Base-by-base conservation (phyloP, 2,329 filamentous ascomycete species). In the Coccinonectria pachysandricola region DNA sequence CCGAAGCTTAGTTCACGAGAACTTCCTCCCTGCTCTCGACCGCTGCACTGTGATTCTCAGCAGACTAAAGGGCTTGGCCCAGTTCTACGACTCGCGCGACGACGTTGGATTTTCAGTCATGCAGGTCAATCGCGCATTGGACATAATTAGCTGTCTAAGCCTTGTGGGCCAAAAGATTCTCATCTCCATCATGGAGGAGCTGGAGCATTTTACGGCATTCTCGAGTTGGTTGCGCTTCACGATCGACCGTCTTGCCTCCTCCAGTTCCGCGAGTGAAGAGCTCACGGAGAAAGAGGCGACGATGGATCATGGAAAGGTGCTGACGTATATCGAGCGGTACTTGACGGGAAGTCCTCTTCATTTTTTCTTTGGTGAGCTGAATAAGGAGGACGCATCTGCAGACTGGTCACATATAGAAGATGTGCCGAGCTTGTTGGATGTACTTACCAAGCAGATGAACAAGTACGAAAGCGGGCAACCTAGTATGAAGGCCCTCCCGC, bases 11-110 rank as follows among this genome's bases (percentile, higher is more conserved):
- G 65, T 86, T 1, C 87, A 94, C 46, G 79, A 94, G 48, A 87
- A 92, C 50, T 75, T 95, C 26, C 65, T 96, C 3, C 91, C 91
- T 0, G 85, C 84, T 1, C 63, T 96, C 2, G 86, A 96, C 42
- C 75, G 88, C 27, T 80, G 81, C 40, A 71, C 72, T 23, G 75
- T 95, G 13, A 77, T 94, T 16, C 68, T 94, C 15, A 85, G 80
- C 40, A 77, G 85, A 8, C 68, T 98, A 2, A 72, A 81, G 12
- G 88, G 91, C 1, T 71, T 96, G 8, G 85, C 87, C 4, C 75
- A 74, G 34, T 94, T 86, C 43, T 73, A 88, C 47, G 77, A 79
- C 32, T 61, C 68, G 16, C 68, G 70, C 24, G 68, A 73, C 30
- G 66, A 74, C 24, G 68, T 83, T 19, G 81, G 80, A 3, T 73